Base-by-base conservation (phyloP, 169 alveolate genomes). In the Nephromyces sp. region DNA sequence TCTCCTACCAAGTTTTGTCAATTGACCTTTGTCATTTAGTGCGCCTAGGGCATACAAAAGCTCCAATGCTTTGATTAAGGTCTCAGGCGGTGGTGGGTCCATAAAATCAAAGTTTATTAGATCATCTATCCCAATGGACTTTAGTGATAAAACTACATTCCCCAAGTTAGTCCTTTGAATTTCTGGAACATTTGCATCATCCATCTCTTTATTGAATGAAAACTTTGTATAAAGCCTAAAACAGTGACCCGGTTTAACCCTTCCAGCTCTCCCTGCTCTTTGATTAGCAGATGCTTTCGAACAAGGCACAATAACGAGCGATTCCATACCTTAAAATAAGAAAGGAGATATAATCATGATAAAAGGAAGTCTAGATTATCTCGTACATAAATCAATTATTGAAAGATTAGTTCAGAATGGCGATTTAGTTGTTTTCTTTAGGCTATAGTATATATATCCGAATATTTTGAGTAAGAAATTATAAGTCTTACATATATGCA, bases 201-300 rank as follows among this genome's bases (percentile, higher is more conserved):
- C 99, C 87, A 97, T 87, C 81, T 97, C 99, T 84, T 96, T 88
- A 72, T 90, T 90, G 82, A 83, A 97, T 24, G 99, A 92, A 85
- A 92, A 93, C 65, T 94, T 86, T 28, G 99, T 97, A 85, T 94
- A 98, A 79, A 98, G 79, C 66, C 99, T 92, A 84, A 96, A 98
- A 79, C 99, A 96, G 80, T 93, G 93, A 29, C 87, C 90, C 1
- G 99, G 98, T 22, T 96, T 91, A n/a, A 95, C 98, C 76, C 99
- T 92, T 15, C 99, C 99, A 0, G 99, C 99, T 68, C 99, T 90
- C 24, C 99, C 99, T 25, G 99, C 96, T 70, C 99, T 93, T 92
- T 98, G 98, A 78, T 95, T 92, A 3, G 99, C 99, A 33, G 98
- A 92, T 15, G 99, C 99, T 82, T 96, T 95, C 32, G 99, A 94